These are phyloP conservation scores for Eucalyptus paniculata DNA, from an alignment of 345 rosid species.

Conservation along the genomic window DNA sequence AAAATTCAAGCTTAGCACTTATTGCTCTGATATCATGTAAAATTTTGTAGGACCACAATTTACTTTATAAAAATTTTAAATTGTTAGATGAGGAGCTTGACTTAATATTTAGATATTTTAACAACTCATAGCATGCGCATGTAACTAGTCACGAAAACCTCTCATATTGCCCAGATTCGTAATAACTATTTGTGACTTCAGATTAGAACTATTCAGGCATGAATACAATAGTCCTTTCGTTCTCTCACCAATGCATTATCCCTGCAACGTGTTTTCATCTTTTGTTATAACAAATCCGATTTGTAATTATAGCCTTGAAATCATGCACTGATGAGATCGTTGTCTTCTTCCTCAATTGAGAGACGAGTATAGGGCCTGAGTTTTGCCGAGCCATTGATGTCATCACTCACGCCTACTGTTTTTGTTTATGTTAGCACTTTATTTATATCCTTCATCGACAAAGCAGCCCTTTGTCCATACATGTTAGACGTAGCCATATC, in stretches of 20 bases:
- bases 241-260: not conserved
- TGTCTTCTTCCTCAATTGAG: conserved; percentile 45
- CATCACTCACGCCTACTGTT: conserved; percentile 43
- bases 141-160: not conserved
- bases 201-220: not conserved
- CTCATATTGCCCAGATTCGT: not conserved
- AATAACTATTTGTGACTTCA: not conserved
- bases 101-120: no score
- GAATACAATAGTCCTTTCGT: not conserved
- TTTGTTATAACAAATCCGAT: not conserved
- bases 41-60: not conserved
- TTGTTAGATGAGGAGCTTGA: not conserved
- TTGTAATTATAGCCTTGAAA: not conserved
- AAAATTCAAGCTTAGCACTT: not conserved
- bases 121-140: not conserved
- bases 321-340: conserved; percentile 64
- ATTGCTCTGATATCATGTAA: no score
- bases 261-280: not conserved
- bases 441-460: not conserved
- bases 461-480: not conserved
- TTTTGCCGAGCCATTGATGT: conserved; percentile 29
- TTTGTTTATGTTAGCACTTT: not conserved
- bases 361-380: conserved; percentile 29
- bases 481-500: not conserved
- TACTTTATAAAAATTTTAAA: no score